Evolutionary conservation across 768 basidiomycete species (phyloP), one percentile per base, ranked within the genome.

Genomic region (Boletus reticulatus): DNA sequence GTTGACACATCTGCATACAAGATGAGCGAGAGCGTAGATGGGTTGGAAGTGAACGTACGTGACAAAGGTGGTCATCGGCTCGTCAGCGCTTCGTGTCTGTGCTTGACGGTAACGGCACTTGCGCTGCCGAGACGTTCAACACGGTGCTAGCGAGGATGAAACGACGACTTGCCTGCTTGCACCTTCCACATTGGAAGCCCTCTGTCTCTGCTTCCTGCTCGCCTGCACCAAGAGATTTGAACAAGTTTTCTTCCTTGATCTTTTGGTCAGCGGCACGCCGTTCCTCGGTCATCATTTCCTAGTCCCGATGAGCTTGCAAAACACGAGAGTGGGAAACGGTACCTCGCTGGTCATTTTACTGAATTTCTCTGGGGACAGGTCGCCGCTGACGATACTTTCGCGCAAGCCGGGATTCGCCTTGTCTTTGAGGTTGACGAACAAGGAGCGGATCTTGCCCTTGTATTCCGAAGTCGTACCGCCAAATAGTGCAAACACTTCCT

Each of bases 1-100:
- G 60, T 82, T 82, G 51, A 82, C 80, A 72, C 89, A 89, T 51
- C 84, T 84, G 59, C 44, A 57, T 20, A 38, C 0, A 17, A 48
- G 43, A 54, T 58, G 11, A 56, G 50, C 39, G 29, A 43, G 20
- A n/a, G 45, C 29, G 39, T 14, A 12, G 17, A 38, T 29, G 27
- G 11, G 29, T 20, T 29, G 41, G 27, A 51, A n/a, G 9, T 1
- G 19, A 31, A 77, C 80, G 59, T 73, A 92, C 84, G 91, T 94
- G 62, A 94, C 92, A 68, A 94, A 96, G 19, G 94, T 95, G 4
- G 96, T 98, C 95, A 98, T 98, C 22, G 96, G 95, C 74, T 98
- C 97, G 75, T 98, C 97, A 9, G 97, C 96, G 67, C 92, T 94
- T 52, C 97, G 83, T 9, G 97, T 99, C 70, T 99, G 97, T 64